Base-by-base conservation (phyloP, 345 rosid genomes). In the Diplotaxis tenuifolia region DNA sequence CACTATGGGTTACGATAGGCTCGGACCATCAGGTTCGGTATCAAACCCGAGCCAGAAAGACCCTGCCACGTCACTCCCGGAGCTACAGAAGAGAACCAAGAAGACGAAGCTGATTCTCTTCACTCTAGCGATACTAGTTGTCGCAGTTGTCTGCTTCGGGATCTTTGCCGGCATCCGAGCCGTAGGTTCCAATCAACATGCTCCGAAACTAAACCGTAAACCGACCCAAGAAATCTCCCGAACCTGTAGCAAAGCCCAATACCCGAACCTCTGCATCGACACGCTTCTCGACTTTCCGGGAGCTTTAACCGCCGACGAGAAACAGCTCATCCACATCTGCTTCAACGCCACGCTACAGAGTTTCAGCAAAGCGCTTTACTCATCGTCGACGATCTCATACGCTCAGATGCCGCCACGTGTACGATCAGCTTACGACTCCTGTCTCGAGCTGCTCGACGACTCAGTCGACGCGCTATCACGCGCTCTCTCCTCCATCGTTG, bases 401-500 rank as follows among this genome's bases (percentile, higher is more conserved):
- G 50, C 82, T 75, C 82, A 80, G 71, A 89, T 92, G 97, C 86
- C 81, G n/a, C 74, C 88, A 16, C 87, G 47, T 55, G 86, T 70
- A 18, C 87, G 96, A 27, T 83, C 97, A 3, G 97, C 99, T 11
- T 92, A 71, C 83, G 92, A 88, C 16, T 94, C 89, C 45, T 95
- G 98, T 77, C 83, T 92, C 78, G 98, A 95, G 88, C 96, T 95
- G 4, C 83, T 92, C 1, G 98, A 95, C 2, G 94, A 95, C 64
- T 86, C 99, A 1, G 80, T 95, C 3, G 90, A 88, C 80, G 91
- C 92, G 2, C 89, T 95, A 61, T 66, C 88, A 0, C 88, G 86
- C 50, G 84, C 99, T 0, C 90, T 92, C 21, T 64, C 81, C 81
- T 55, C 79, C 34, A 84, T 94, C 63, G 87, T 89, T 28, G 16